Conservation (phyloP, 2,329 filamentous ascomycete species). For the Pyrenochaeta sp. region DNA sequence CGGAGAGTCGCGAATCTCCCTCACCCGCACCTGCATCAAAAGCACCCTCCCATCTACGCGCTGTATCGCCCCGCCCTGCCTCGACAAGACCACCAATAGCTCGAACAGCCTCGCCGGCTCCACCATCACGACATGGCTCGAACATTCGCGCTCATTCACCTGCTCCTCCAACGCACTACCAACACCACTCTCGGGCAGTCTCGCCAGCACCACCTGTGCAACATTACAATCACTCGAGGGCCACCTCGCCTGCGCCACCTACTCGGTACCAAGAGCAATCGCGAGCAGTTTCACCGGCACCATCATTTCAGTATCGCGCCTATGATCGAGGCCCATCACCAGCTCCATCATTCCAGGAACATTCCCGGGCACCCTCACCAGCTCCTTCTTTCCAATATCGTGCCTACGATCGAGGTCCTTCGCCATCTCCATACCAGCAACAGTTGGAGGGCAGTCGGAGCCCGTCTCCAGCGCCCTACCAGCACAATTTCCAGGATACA, state of each 20-base stretch:
- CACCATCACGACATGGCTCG: slow-evolving; percentile 34
- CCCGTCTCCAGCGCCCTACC: slow-evolving; percentile 44
- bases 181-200: slow-evolving; percentile 27
- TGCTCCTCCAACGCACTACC: slow-evolving; percentile 35
- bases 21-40: slow-evolving; percentile 36
- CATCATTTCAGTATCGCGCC: slow-evolving; percentile 33
- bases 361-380: slow-evolving; percentile 41
- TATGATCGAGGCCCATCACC: slow-evolving; percentile 41
- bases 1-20: slow-evolving; percentile 43
- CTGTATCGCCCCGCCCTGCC: slow-evolving; percentile 52
- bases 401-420: slow-evolving; percentile 51
- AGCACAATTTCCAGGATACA: slow-evolving; percentile 27
- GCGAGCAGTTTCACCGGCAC: slow-evolving; percentile 43
- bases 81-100: slow-evolving; percentile 42
- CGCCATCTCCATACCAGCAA: slow-evolving; percentile 49
- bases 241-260: slow-evolving; percentile 40
- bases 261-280: slow-evolving; percentile 30
- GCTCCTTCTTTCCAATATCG: slow-evolving; percentile 48
- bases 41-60: slow-evolving; percentile 42
- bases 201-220: slow-evolving; percentile 39
- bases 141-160: slow-evolving; percentile 39
- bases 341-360: slow-evolving; percentile 38
- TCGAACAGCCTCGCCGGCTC: slow-evolving; percentile 52
- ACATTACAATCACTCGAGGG: slow-evolving; percentile 32
- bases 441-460: slow-evolving; percentile 31